Conservation (phyloP, 2,329 filamentous ascomycete species). For the Tolypocladium inflatum region DNA sequence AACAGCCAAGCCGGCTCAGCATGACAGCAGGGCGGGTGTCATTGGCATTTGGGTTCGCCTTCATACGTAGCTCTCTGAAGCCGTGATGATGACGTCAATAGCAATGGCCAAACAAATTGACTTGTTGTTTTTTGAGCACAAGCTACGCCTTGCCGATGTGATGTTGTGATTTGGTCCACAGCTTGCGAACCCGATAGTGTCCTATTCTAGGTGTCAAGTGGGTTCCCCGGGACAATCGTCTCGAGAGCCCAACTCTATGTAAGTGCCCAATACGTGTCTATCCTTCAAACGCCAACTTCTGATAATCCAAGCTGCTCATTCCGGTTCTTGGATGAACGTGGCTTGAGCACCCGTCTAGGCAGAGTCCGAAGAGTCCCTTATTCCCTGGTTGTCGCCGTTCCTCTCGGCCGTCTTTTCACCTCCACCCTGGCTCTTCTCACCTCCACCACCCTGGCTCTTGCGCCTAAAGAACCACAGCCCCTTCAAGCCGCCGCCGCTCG, state of each 20-base stretch:
- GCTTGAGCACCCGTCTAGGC: not conserved
- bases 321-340: not conserved
- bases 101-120: not conserved
- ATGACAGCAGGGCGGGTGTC: not conserved
- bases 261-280: not conserved
- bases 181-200: too few species aligned
- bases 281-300: not conserved
- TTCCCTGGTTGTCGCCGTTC: not conserved
- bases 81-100: not conserved
- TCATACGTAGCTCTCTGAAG: conserved; percentile 1
- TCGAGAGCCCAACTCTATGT: not conserved
- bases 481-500: conserved; percentile 13
- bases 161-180: not conserved
- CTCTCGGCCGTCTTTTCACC: not conserved
- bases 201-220: not conserved
- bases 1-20: not conserved
- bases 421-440: not conserved
- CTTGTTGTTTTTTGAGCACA: not conserved
- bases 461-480: conserved; percentile 14
- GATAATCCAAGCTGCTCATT: too few species aligned
- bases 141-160: not conserved
- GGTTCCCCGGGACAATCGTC: not conserved
- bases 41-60: not conserved
- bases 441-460: not conserved
- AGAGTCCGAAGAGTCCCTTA: not conserved